These are phyloP conservation scores for Phytophthora hibernalis DNA, from an alignment of 352 stramenopile species.

Conservation along the genomic window DNA sequence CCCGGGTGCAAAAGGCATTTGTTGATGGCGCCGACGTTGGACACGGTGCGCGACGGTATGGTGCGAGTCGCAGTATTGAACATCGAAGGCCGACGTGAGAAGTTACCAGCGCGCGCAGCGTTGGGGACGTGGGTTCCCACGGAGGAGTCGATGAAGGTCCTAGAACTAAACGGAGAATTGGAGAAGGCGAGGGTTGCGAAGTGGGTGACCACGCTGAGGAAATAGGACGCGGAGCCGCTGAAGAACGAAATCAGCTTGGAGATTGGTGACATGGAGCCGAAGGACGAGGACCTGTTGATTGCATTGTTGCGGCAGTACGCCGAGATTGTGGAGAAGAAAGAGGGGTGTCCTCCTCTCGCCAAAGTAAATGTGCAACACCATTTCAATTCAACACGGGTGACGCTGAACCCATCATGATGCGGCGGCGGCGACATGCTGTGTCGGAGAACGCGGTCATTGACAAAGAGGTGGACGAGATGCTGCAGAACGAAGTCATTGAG, in stretches of 20 bases:
- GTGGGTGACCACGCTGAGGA: neutral
- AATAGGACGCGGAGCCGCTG: neutral
- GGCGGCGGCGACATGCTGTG: no score
- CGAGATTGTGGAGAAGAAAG: neutral
- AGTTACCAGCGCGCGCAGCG: slow-evolving; percentile 6
- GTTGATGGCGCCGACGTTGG: slow-evolving; percentile 18
- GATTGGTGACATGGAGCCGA: neutral
- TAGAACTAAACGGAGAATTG: neutral
- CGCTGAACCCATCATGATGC: no score
- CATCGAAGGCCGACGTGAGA: slow-evolving; percentile 10
- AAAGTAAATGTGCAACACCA: no score
- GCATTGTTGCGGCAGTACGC: neutral
- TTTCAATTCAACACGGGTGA: no score
- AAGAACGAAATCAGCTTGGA: neutral
- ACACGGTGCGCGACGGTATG: neutral
- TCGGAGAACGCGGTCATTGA: no score
- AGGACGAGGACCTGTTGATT: neutral
- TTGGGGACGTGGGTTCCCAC: slow-evolving; percentile 27
- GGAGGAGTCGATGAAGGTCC: slow-evolving; percentile 10
- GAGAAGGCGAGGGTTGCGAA: neutral
- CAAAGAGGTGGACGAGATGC: no score
- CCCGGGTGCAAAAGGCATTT: slow-evolving; percentile 1
- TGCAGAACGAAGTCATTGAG: no score
- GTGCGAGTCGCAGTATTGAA: slow-evolving; percentile 17
- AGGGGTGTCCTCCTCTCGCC: no score